Base-by-base conservation (phyloP, 2,329 filamentous ascomycete species). In the Neopestalotiopsis sp. region DNA sequence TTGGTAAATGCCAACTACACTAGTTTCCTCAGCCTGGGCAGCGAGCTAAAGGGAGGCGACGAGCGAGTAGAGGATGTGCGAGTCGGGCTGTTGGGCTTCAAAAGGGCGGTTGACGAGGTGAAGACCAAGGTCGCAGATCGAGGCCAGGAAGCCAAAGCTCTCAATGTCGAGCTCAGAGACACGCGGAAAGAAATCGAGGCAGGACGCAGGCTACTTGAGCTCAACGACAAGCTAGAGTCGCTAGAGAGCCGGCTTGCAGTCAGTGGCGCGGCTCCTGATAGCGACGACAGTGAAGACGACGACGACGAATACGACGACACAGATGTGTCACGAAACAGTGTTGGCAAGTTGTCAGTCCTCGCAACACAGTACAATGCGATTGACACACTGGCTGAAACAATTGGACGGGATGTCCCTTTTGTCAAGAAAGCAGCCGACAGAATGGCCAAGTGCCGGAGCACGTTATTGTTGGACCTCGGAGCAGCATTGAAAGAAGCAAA, bases 1-100 rank as follows among this genome's bases (percentile, higher is more conserved):
- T 89, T 99, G 7, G 96, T 99, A 73, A 99, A 99, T 78, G 89
- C 92, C 65, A 97, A 99, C 81, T 98, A 99, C 79, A 92, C 94
- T 62, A 92, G 95, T 68, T 99, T 99, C 75, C 81, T 99, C 4
- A 91, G 91, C 0, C 83, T 99, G 0, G 97, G 96, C 0, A 90
- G 88, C 61, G 93, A 94, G 74, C 83, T 99, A 58, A 89, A 90
- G 67, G 95, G 95, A 2, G 97, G 97, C 7, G 95, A 97, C 76
- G 95, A 98, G 75, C 93, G 91, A 78, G 91, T 98, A 0, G 95
- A 97, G 78, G 94, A 97, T 76, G 92, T 98, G 40, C 88, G 94
- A 58, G 92, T 99, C 0, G 94, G 94, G 0, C 81, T 99, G 67
- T 80, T 98, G 70, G 94, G 94, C 0, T 98, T 99, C 76, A 87